Conservation (phyloP, 306 rosid genomes). For the Styphnolobium japonicum region DNA sequence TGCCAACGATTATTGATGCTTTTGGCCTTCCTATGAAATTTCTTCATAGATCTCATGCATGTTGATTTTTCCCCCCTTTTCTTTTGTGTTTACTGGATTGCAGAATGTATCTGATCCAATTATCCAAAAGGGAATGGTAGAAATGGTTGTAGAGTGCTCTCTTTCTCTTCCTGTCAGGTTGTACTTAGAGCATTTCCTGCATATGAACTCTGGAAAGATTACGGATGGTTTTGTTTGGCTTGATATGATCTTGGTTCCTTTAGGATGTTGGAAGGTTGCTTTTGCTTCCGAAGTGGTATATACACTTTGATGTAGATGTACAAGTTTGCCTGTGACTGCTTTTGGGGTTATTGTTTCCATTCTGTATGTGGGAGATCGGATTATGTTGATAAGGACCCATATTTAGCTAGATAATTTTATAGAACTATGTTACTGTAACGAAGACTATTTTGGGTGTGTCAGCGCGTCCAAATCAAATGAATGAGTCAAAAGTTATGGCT, state of each 20-base stretch:
- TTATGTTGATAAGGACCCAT: conserved; percentile 6
- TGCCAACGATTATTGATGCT: not conserved
- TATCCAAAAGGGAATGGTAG: conserved; percentile 34
- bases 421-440: not conserved
- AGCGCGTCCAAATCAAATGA: too few relatives aligned
- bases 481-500: too few relatives aligned
- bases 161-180: conserved; percentile 37
- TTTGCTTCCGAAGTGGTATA: conserved; percentile 25
- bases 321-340: conserved; percentile 19
- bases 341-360: conserved; percentile 25
- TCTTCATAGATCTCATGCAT: not conserved
- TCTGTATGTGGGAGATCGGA: conserved; percentile 16
- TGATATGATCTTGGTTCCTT: conserved; percentile 37
- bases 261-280: conserved; percentile 31
- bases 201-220: conserved; percentile 37
- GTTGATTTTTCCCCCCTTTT: not conserved
- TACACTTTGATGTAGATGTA: conserved; percentile 28
- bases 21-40: not conserved
- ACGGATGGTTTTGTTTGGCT: conserved; percentile 43
- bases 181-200: conserved; percentile 43
- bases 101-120: conserved; percentile 35
- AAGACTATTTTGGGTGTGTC: not conserved
- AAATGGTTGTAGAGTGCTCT: conserved; percentile 35
- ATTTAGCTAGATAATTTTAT: not conserved
- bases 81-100: not conserved